Evolutionary conservation across 495 filamentous ascomycete genomes (phyloP).

Genomic region (Elasticomyces elasticus): DNA sequence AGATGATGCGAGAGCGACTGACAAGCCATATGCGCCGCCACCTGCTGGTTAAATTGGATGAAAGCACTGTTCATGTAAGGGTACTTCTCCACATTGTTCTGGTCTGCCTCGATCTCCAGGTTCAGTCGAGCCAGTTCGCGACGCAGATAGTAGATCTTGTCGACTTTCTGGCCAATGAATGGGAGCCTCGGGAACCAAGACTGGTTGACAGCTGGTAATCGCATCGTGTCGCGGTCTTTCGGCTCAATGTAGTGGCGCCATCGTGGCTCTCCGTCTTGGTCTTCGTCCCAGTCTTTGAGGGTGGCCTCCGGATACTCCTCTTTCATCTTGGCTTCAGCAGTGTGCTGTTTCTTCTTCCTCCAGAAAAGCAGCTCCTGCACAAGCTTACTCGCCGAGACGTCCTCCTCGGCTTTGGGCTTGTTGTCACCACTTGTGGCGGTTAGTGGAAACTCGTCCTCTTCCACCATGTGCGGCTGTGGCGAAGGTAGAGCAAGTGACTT

Average conservation of each 20-base stretch:
- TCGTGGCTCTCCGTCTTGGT: constrained; percentile 55
- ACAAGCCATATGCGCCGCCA: constrained; percentile 95
- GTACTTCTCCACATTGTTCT: constrained; percentile 73
- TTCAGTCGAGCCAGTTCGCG: constrained; percentile 82
- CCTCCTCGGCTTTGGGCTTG: neutral
- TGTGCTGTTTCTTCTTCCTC: constrained; percentile 16
- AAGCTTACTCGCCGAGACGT: constrained; percentile 3
- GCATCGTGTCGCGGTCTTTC: constrained; percentile 77
- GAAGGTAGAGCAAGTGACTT: constrained; percentile 32
- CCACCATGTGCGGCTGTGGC: constrained; percentile 34
- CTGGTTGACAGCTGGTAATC: constrained; percentile 66
- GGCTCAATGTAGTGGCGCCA: constrained; percentile 77
- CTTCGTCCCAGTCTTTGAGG: constrained; percentile 53
- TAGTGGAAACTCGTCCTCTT: constrained; percentile 39
- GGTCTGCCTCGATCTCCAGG: constrained; percentile 85
- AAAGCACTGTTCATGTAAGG: constrained; percentile 97
- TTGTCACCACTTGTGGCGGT: neutral
- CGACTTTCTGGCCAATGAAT: constrained; percentile 78
- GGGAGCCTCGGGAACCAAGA: constrained; percentile 78
- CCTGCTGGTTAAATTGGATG: constrained; percentile 97
- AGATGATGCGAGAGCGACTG: constrained; percentile 85
- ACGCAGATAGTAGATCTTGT: constrained; percentile 87
- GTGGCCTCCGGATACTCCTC: constrained; percentile 61
- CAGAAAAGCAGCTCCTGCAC: constrained; percentile 11
- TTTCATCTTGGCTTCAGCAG: constrained; percentile 25